Evolutionary conservation across 2,329 filamentous ascomycete species (phyloP).

Genomic region (Curvularia hawaiiensis): DNA sequence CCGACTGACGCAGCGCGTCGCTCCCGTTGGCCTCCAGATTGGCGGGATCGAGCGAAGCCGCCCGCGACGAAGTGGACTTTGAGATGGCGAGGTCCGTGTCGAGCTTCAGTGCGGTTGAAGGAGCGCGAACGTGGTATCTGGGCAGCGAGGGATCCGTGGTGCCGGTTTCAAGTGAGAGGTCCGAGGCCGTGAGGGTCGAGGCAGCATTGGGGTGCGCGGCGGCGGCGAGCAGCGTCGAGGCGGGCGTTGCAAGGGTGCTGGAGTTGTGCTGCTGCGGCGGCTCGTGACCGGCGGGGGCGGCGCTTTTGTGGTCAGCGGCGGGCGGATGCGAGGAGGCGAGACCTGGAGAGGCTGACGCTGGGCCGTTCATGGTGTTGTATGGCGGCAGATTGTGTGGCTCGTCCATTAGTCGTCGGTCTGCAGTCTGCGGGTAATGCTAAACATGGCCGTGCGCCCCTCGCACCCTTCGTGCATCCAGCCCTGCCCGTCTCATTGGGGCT

Average conservation of each 20-base stretch:
- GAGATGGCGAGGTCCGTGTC: slow-evolving; percentile 42
- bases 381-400: slow-evolving; percentile 23
- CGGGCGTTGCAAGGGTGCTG: slow-evolving; percentile 7
- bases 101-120: slow-evolving; percentile 31
- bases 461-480: slow-evolving; percentile 9
- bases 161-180: slow-evolving; percentile 21
- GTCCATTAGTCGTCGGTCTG: slow-evolving; percentile 21
- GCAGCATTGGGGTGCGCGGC: slow-evolving; percentile 29
- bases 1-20: slow-evolving; percentile 39
- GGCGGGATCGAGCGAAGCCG: slow-evolving; percentile 31
- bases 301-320: slow-evolving; percentile 13
- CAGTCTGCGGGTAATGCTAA: slow-evolving; percentile 20
- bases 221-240: slow-evolving; percentile 17
- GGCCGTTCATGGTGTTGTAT: slow-evolving; percentile 42
- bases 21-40: slow-evolving; percentile 40
- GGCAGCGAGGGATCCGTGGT: slow-evolving; percentile 20
- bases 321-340: slow-evolving; percentile 26
- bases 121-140: slow-evolving; percentile 34
- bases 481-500: slow-evolving; percentile 5
- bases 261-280: not conserved
- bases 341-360: slow-evolving; percentile 29
- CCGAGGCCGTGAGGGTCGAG: slow-evolving; percentile 31
- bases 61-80: slow-evolving; percentile 21
- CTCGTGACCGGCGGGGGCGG: slow-evolving; percentile 19
- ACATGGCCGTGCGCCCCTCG: slow-evolving; percentile 20